Percentiles rank a stretch among this genome's conserved stretches.
phyloP scores from a whole-genome alignment of 2,329 filamentous ascomycete genomes.

The Verruconis gallopava region DNA sequence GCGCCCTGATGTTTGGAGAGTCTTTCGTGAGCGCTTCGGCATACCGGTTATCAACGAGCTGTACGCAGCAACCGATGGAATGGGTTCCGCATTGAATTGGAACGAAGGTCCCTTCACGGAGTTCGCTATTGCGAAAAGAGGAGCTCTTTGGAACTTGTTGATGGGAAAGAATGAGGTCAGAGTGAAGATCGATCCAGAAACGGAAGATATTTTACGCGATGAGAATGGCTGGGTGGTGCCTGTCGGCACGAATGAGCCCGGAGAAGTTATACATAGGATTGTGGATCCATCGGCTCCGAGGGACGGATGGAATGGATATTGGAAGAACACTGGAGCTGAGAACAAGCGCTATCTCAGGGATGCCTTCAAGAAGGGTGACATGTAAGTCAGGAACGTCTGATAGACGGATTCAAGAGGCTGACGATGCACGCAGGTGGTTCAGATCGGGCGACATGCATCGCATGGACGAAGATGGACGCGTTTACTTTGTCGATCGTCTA shows the following conservation, averaged over 20 bases:
- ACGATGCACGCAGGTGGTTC: conserved; percentile 14
- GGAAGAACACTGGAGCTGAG: conserved; percentile 22
- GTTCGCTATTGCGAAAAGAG: conserved; percentile 22
- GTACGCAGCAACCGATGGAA: conserved; percentile 27
- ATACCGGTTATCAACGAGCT: conserved; percentile 27
- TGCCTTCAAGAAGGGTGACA: conserved; percentile 26
- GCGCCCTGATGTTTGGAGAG: conserved; percentile 29
- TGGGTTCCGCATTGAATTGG: conserved; percentile 21
- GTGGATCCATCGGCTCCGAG: conserved; percentile 17
- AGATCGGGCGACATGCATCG: conserved; percentile 27
- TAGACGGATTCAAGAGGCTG: too few relatives aligned
- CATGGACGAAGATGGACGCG: conserved; percentile 21
- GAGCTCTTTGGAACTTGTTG: conserved; percentile 22
- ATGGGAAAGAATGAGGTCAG: conserved; percentile 19
- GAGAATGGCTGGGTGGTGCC: conserved; percentile 22
- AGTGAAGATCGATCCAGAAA: conserved; percentile 27
- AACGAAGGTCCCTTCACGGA: conserved; percentile 23
- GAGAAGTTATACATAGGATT: conserved; percentile 22
- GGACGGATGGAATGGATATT: conserved; percentile 19
- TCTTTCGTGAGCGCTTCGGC: conserved; percentile 25
- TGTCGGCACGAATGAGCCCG: conserved; percentile 21
- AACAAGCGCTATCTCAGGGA: conserved; percentile 19
- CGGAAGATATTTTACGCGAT: conserved; percentile 24
- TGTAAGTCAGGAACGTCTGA: too few relatives aligned
- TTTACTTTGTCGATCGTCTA: conserved; percentile 26